A percentile compares a stretch with the other conserved stretches of the same genome.
Conservation (phyloP, 192 early-diverging fungal species). For the Paraglomus occultum region DNA sequence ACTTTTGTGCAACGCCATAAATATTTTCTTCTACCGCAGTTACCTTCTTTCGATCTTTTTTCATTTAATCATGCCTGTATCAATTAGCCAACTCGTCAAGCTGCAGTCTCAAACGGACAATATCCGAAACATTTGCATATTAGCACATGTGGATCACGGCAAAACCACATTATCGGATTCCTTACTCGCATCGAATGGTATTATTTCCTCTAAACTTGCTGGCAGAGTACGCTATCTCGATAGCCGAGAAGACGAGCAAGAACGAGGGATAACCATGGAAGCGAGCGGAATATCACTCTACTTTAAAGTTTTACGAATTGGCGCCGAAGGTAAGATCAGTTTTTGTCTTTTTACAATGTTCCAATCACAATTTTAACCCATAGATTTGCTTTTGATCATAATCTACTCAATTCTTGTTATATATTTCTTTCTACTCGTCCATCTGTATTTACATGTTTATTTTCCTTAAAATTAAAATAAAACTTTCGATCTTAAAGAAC, state of each 20-base stretch:
- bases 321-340: constrained; percentile 32
- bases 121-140: constrained; percentile 96
- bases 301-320: constrained; percentile 66
- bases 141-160: constrained; percentile 98
- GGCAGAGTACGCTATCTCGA: constrained; percentile 97
- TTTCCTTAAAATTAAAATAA: neutral
- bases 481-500: neutral
- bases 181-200: constrained; percentile 95
- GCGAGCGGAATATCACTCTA: constrained; percentile 93
- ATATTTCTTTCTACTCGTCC: neutral
- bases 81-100: constrained; percentile 58
- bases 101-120: constrained; percentile 67
- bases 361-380: constrained; percentile 3
- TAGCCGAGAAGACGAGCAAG: constrained; percentile 94
- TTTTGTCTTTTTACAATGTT: constrained; percentile 27
- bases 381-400: neutral
- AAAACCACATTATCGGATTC: constrained; percentile 98
- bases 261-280: constrained; percentile 99
- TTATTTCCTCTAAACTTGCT: constrained; percentile 92
- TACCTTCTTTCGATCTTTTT: too few species aligned
- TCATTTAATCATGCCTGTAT: constrained; percentile 56
- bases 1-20: too few species aligned
- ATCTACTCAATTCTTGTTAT: neutral
- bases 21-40: too few species aligned
- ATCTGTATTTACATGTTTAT: neutral